A percentile compares a stretch with the other conserved stretches of the same genome.
These are phyloP conservation scores for Cryptococcus deneoformans DNA, from an alignment of 1,284 basidiomycete genomes.

Conservation along the genomic window DNA sequence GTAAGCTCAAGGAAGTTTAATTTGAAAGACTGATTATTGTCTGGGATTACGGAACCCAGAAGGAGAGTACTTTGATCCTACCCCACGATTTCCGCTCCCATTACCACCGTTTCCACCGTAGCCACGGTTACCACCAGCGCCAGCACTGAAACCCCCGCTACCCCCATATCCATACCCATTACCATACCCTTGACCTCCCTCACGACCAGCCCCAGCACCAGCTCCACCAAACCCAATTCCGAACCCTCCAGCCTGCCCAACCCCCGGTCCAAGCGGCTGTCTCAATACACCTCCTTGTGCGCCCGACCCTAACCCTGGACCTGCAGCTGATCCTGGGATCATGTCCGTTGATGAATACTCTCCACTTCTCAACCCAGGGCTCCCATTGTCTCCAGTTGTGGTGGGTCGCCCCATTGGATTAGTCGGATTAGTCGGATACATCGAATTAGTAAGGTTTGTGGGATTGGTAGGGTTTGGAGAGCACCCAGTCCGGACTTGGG, in stretches of 20 bases:
- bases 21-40: too few relatives aligned
- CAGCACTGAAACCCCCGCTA: too few relatives aligned
- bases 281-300: constrained; percentile 9
- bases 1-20: too few relatives aligned
- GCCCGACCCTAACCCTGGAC: background rate
- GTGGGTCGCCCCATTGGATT: background rate
- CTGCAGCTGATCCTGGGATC: background rate
- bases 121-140: too few relatives aligned
- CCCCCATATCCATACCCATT: too few relatives aligned
- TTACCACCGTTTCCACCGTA: too few relatives aligned
- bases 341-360: background rate
- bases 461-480: background rate
- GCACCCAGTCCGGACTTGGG: background rate
- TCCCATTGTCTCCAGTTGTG: background rate
- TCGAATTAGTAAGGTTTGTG: too few relatives aligned
- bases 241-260: background rate
- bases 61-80: background rate
- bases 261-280: constrained; percentile 17
- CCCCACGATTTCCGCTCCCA: background rate
- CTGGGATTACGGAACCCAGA: background rate
- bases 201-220: background rate
- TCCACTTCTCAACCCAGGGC: background rate
- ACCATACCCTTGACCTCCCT: background rate
- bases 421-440: background rate
- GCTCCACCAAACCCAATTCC: constrained; percentile 14